These are phyloP conservation scores for Nicotiana rustica DNA, from an alignment of 305 asterid species.

Conservation along the genomic window DNA sequence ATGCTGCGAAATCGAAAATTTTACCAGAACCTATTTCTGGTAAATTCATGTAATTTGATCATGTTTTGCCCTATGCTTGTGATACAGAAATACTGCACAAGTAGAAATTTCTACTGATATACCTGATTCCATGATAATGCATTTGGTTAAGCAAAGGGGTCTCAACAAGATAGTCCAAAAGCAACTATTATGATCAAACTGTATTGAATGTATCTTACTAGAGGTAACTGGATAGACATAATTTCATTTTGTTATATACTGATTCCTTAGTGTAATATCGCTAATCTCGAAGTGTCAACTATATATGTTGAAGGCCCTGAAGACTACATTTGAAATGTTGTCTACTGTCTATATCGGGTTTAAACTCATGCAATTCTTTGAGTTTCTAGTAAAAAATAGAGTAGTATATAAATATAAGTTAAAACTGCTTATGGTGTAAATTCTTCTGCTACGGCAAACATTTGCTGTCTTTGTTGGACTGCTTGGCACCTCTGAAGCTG, in stretches of 20 bases:
- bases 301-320: slow-evolving; percentile 13
- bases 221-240: not conserved
- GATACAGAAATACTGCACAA: not conserved
- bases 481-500: slow-evolving; percentile 9
- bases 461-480: not conserved
- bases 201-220: not conserved
- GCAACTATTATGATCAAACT: not conserved
- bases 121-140: not conserved
- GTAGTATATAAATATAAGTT: slow-evolving; percentile 2
- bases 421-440: slow-evolving; percentile 12
- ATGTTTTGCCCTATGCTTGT: not conserved
- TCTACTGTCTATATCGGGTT: not conserved
- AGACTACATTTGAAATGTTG: not conserved
- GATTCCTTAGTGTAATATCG: not conserved
- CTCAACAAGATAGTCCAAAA: slow-evolving; percentile 9
- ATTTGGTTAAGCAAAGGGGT: not conserved
- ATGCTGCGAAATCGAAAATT: not conserved
- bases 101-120: slow-evolving; percentile 18
- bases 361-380: not conserved
- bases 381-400: not conserved
- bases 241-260: not conserved
- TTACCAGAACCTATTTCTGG: not conserved
- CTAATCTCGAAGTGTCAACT: not conserved
- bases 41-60: not conserved
- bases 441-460: not conserved